Conservation (phyloP, 2,329 filamentous ascomycete genomes). For the Alternaria burnsii region DNA sequence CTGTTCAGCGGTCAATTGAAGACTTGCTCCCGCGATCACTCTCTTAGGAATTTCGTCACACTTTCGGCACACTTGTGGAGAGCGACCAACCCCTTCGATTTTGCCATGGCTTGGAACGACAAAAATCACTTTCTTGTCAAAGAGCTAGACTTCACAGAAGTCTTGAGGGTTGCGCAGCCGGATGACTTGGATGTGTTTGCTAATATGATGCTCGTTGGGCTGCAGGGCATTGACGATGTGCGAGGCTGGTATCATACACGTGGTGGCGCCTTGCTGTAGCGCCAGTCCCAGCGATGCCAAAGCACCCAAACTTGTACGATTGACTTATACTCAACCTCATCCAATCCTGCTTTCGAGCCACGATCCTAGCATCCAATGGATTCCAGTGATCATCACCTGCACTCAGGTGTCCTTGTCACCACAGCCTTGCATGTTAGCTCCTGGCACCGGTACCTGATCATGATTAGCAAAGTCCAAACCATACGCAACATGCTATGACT, state of each 20-base stretch:
- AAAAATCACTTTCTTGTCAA: slow-evolving; percentile 40
- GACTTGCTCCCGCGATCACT: slow-evolving; percentile 21
- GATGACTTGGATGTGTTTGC: slow-evolving; percentile 44
- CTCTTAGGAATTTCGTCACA: slow-evolving; percentile 26
- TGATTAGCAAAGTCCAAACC: background rate
- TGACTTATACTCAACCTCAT: background rate
- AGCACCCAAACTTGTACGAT: background rate
- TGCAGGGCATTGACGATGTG: slow-evolving; percentile 42
- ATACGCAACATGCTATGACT: fast-evolving
- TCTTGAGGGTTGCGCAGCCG: slow-evolving; percentile 30
- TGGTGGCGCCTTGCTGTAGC: slow-evolving; percentile 25
- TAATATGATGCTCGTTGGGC: slow-evolving; percentile 37
- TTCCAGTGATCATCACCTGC: fast-evolving
- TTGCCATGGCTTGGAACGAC: slow-evolving; percentile 44
- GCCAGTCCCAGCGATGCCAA: too few relatives aligned
- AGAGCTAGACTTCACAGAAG: slow-evolving; percentile 37
- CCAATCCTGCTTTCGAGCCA: background rate
- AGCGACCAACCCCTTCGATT: slow-evolving; percentile 41
- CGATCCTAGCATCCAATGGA: background rate
- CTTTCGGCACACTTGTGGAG: slow-evolving; percentile 43
- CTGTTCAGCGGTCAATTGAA: slow-evolving; percentile 26
- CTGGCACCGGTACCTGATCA: slow-evolving; percentile 12
- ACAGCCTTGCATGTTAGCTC: slow-evolving; percentile 5
- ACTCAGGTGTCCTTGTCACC: background rate
- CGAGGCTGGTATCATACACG: slow-evolving; percentile 40